These are phyloP conservation scores for Candida takata DNA, from an alignment of 805 yeast genomes.

Conservation along the genomic window DNA sequence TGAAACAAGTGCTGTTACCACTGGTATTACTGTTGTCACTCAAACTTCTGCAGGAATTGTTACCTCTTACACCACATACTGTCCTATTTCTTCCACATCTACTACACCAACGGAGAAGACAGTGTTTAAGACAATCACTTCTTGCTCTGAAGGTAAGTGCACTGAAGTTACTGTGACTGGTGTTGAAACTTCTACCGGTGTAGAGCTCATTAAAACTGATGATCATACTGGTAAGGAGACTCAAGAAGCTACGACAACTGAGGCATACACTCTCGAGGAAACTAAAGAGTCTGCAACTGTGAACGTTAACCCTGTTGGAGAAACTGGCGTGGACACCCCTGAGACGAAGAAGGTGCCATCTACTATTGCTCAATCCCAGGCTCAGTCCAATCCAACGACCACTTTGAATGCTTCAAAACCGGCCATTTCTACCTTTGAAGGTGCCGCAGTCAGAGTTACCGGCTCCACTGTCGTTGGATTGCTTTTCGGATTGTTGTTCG, in stretches of 20 bases:
- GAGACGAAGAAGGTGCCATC: background rate
- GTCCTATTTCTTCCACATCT: background rate
- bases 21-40: constrained; percentile 6
- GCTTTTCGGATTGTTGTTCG: constrained; percentile 1
- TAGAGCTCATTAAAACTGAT: too few species aligned
- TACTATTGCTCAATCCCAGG: background rate
- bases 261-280: too few species aligned
- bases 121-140: too few species aligned
- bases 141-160: too few species aligned
- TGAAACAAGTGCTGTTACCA: constrained; percentile 2
- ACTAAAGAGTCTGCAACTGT: too few species aligned
- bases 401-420: background rate
- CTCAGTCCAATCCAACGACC: background rate
- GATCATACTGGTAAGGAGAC: too few species aligned
- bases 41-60: constrained; percentile 1
- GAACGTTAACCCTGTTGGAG: too few species aligned
- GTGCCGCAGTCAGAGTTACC: constrained; percentile 5
- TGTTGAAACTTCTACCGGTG: too few species aligned
- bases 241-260: too few species aligned
- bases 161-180: too few species aligned
- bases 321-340: too few species aligned
- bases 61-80: constrained; percentile 5
- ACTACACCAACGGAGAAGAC: too few species aligned
- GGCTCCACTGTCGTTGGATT: constrained; percentile 4
- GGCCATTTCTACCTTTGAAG: constrained; percentile 5